These are phyloP conservation scores for Colletotrichum shisoi DNA, from an alignment of 2,329 filamentous ascomycete genomes.

Conservation along the genomic window DNA sequence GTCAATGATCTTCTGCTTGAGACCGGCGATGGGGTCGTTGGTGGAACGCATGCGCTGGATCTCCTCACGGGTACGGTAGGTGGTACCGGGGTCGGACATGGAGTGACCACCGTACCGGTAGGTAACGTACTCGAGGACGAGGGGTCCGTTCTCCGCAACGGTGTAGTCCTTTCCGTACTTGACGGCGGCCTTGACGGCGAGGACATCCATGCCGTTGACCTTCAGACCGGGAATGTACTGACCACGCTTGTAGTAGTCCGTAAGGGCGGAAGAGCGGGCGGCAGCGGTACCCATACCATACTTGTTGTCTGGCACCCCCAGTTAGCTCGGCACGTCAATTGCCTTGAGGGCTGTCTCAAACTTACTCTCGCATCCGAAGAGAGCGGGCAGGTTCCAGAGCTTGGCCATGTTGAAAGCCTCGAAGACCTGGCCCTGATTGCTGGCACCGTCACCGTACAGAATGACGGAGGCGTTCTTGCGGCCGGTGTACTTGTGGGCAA, in stretches of 20 bases:
- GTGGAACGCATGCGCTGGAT: slow-evolving; percentile 99
- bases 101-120: slow-evolving; percentile 99
- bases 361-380: slow-evolving; percentile 98
- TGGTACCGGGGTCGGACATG: slow-evolving; percentile 99
- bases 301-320: slow-evolving; percentile 82
- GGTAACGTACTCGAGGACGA: slow-evolving; percentile 98
- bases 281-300: slow-evolving; percentile 99
- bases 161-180: slow-evolving; percentile 93
- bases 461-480: slow-evolving; percentile 87
- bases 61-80: slow-evolving; percentile 98
- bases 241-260: slow-evolving; percentile 99
- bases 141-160: slow-evolving; percentile 81
- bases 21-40: slow-evolving; percentile 95
- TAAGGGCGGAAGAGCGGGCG: slow-evolving; percentile 90
- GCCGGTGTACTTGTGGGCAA: slow-evolving; percentile 92
- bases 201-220: slow-evolving; percentile 99
- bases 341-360: slow-evolving; percentile 41
- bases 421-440: slow-evolving; percentile 99
- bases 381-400: slow-evolving; percentile 93
- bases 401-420: slow-evolving; percentile 99
- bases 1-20: slow-evolving; percentile 98
- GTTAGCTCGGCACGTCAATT: slow-evolving; percentile 42
- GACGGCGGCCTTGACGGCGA: slow-evolving; percentile 96
- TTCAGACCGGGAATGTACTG: slow-evolving; percentile 99
- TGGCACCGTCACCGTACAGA: slow-evolving; percentile 96